Evolutionary conservation across 176 grass and related monocot species (phyloP), one percentile per base, ranked within the genome.

Genomic region (Eleusine coracana): DNA sequence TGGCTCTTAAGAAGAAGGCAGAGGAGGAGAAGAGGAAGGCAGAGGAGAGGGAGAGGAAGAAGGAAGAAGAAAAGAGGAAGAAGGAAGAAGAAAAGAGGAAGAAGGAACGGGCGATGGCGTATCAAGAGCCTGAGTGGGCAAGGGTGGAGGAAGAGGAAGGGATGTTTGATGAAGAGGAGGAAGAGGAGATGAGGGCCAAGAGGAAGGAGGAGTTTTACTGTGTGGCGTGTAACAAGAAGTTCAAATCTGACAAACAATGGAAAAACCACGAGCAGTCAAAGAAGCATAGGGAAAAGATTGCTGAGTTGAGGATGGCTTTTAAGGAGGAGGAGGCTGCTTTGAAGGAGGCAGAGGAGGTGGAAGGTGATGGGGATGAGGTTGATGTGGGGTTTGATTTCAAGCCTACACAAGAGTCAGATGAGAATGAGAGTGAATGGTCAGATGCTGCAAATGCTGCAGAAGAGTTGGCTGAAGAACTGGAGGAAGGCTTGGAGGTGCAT

Each of bases 191-290:
- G 79, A 83, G 54, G 42, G 90, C 84, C 23, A 92, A 92, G 88
- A 94, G 81, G 77, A 90, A 84, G 65, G 86, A 95, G 77, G 92
- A 95, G 65, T 78, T 98, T 1, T 98, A 98, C 83, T 98, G 96
- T 8, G 89, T 98, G 46, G 92, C 80, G 0, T 98, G 96, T 40
- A 98, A 90, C 85, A 98, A 98, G 79, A 98, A 98, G 84, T 98
- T 98, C 77, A 98, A 95, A 62, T 98, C 96, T 0, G 91, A 98
- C 39, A 98, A 95, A 74, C 96, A 98, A 79, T 98, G 96, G 96
- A 95, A 98, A 78, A 98, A 98, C 77, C 92, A 98, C 1, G 96
- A 98, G 87, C 96, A 98, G 65, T 98, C 96, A 0, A 98, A 93
- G 83, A 98, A 98, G 77, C 96, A 98, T 65, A 89, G 71, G 72